Evolutionary conservation across 1,284 basidiomycete genomes (phyloP).

Genomic region (Malassezia globosa): DNA sequence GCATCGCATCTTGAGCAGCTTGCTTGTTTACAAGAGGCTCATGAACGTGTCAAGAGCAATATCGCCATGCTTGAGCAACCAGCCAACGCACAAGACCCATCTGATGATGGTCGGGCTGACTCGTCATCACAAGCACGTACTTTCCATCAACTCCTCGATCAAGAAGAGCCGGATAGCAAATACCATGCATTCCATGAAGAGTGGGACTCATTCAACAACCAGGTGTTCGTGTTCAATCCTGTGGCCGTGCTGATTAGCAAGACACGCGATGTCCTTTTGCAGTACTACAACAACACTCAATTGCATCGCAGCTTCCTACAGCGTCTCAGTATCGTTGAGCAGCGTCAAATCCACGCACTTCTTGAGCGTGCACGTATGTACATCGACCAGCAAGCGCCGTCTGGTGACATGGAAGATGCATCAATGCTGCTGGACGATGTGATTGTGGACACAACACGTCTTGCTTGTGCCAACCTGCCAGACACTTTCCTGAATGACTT

Average conservation of each 20-base stretch:
- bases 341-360: constrained; percentile 35
- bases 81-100: not conserved
- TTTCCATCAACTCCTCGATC: no score
- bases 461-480: constrained; percentile 12
- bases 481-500: constrained; percentile 11
- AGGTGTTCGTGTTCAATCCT: constrained; percentile 79
- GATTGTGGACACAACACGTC: constrained; percentile 31
- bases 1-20: not conserved
- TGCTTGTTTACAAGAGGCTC: not conserved
- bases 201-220: constrained; percentile 75
- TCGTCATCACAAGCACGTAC: not conserved
- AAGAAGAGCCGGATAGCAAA: not conserved
- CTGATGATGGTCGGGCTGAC: not conserved
- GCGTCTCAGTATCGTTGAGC: constrained; percentile 63
- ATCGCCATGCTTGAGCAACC: constrained; percentile 13
- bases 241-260: constrained; percentile 68
- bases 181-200: constrained; percentile 53
- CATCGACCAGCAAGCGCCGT: not conserved
- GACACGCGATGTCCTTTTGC: constrained; percentile 70
- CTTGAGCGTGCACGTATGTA: constrained; percentile 18
- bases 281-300: constrained; percentile 76
- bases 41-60: constrained; percentile 15
- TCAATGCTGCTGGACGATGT: constrained; percentile 40
- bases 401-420: not conserved
- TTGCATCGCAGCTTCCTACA: constrained; percentile 68